Conservation (phyloP, 768 basidiomycete genomes). For the Gymnopilus junonius region DNA sequence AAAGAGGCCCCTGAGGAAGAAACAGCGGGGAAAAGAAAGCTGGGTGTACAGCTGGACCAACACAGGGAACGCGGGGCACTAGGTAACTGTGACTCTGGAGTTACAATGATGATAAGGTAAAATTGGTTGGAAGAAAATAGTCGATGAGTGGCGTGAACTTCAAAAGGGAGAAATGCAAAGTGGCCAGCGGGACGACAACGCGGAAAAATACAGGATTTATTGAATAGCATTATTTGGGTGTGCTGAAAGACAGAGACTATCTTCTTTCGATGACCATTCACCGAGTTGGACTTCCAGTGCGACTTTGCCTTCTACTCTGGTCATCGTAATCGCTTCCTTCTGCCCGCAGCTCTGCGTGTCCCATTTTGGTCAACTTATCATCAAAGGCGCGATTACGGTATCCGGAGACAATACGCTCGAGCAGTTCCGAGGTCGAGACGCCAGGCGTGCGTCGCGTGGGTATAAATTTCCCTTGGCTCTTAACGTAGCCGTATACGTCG, state of each 20-base stretch:
- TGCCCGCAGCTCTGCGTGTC: slow-evolving; percentile 70
- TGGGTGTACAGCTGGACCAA: too few species aligned
- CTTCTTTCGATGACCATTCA: neutral
- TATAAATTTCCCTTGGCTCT: slow-evolving; percentile 87
- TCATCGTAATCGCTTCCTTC: slow-evolving; percentile 62
- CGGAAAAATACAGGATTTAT: neutral
- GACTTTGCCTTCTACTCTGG: slow-evolving; percentile 36
- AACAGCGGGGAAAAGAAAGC: too few species aligned
- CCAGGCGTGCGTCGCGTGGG: slow-evolving; percentile 95
- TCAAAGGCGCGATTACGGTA: slow-evolving; percentile 90
- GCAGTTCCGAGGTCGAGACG: slow-evolving; percentile 89
- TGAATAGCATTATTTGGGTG: neutral
- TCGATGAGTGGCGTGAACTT: too few species aligned
- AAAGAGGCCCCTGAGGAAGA: too few species aligned
- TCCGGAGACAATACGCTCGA: slow-evolving; percentile 89
- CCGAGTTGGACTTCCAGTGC: slow-evolving; percentile 21
- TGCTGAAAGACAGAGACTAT: neutral
- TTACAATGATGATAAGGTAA: too few species aligned
- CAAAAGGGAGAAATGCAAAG: neutral
- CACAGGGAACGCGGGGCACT: too few species aligned
- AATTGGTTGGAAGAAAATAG: too few species aligned
- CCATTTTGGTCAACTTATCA: slow-evolving; percentile 88
- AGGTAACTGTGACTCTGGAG: too few species aligned
- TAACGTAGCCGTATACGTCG: slow-evolving; percentile 86
- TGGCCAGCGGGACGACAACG: neutral